Percentiles rank a stretch among this genome's conserved stretches.
Conservation (phyloP, 495 filamentous ascomycete genomes). For the Penicillium paxilli region DNA sequence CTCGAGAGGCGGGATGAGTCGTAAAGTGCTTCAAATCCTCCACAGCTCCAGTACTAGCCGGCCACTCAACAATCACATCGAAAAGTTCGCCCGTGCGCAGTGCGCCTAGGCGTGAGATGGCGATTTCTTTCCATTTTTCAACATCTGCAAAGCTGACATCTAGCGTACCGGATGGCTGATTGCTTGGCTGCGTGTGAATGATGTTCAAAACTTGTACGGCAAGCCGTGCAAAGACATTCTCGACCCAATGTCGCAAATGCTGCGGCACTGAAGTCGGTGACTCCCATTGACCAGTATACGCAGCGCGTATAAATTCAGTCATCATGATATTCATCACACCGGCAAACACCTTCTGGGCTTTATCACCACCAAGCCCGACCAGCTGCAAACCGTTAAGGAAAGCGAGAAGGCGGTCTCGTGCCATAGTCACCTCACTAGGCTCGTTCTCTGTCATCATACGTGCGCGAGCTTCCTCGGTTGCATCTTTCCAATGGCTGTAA, state of each 20-base stretch:
- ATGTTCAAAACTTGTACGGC: conserved; percentile 62
- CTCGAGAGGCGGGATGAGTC: conserved; percentile 55
- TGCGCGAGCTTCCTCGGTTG: conserved; percentile 22
- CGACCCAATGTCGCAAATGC: conserved; percentile 68
- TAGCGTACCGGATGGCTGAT: conserved; percentile 19
- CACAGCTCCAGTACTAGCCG: conserved; percentile 73
- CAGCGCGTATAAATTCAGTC: conserved; percentile 60
- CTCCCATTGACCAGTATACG: conserved; percentile 62
- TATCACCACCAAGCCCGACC: conserved; percentile 73
- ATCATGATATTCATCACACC: conserved; percentile 70
- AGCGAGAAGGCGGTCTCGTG: conserved; percentile 54
- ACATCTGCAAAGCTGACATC: conserved; percentile 60
- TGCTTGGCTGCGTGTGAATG: conserved; percentile 34
- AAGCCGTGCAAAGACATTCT: conserved; percentile 67
- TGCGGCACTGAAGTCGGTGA: conserved; percentile 54
- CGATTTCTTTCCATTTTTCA: conserved; percentile 80
- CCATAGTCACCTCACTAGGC: conserved; percentile 32
- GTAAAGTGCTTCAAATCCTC: conserved; percentile 71
- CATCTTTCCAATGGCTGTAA: conserved; percentile 39
- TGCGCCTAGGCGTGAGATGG: conserved; percentile 72
- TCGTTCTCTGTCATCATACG: conserved; percentile 42
- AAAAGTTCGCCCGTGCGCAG: conserved; percentile 83
- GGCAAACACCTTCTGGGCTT: conserved; percentile 74
- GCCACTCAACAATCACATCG: conserved; percentile 85
- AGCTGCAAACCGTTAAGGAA: conserved; percentile 63